Base-by-base conservation (phyloP, 2,329 filamentous ascomycete genomes). In the Claviceps africana region DNA sequence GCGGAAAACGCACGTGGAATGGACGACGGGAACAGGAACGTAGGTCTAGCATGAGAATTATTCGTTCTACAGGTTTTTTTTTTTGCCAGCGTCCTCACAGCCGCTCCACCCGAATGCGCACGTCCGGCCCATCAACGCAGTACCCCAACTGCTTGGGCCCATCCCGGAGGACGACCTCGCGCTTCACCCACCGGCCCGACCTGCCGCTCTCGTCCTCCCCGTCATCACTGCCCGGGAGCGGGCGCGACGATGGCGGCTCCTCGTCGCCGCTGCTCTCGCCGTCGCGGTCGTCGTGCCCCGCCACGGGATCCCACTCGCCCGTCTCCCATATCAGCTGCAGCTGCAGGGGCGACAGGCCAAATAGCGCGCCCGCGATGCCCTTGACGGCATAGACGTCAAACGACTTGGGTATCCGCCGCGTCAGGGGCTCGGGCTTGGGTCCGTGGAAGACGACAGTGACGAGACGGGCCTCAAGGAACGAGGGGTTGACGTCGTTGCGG, bases 251-350 rank as follows among this genome's bases (percentile, higher is more conserved):
- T 50, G 9, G 19, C 37, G 47, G 56, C 6, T 74, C 72, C 31
- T 77, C 73, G 7, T 77, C 75, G 31, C 77, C 76, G 46, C 74
- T 76, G 58, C 72, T 74, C 45, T 72, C 73, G 51, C 70, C 76
- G 42, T 79, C 79, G 31, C 76, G 75, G 4, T 79, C 75, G 56
- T 81, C 75, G 58, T 81, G 78, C 55, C 78, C 75, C 9, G 77
- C 77, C 0, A 88, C 82, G 0, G 87, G 87, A 65, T 95, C 88
- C 81, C 85, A 88, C 66, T 96, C 90, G 21, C 88, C 87, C 9
- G 89, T 95, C 70, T 95, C 88, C 85, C 88, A 95, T 0, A 93
- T 70, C 48, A 97, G 66, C 42, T 74, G 76, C 55, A 91, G 70
- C 43, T 69, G 69, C 56, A 88, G 72, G 0, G 88, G 85, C 47